Evolutionary conservation across 306 rosid species (phyloP), one percentile per base, ranked within the genome.

Genomic region (Quercus aquifolioides): DNA sequence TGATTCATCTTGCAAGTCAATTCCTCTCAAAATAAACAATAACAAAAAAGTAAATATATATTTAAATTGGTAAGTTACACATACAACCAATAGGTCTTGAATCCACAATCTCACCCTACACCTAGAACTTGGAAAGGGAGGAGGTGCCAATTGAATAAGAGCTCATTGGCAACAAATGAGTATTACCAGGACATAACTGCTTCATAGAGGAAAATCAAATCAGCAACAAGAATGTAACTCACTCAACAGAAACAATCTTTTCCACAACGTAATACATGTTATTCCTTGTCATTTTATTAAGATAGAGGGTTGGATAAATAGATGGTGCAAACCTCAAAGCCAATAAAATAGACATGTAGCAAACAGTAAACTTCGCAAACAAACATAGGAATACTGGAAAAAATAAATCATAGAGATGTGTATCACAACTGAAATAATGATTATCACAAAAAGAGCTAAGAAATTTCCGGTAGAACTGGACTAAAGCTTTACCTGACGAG

Each of bases 401-500:
- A 63, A 52, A 54, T 3, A 30, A 30, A 28, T 10, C 35, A 71
- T 1, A 71, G 38, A 33, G n/a, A 31, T 30, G 70, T 64, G 56
- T 46, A 69, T 14, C 20, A 21, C 18, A 49, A 23, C 23, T 21
- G 35, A 43, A 19, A 5, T 23, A 26, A 23, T 4, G 14, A 46
- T 49, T 4, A 25, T 52, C 55, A 28, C 1, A 19, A 33, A 20
- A 17, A 6, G 71, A 9, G n/a, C 28, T 56, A 70, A 35, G 68
- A 26, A 73, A 21, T 33, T 31, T 63, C 23, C 63, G 12, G 49
- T 30, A 60, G 54, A 28, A 71, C 18, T 6, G 9, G 30, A 23
- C 56, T 26, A 31, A n/a, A n/a, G 56, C 25, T 41, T 20, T 65
- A 88, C 98, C 97, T 94, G 99, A 20, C 99, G 97, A 77, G 99